Evolutionary conservation across 2,329 filamentous ascomycete genomes (phyloP), one percentile per base, ranked within the genome.

Genomic region (Cercospora zeina): DNA sequence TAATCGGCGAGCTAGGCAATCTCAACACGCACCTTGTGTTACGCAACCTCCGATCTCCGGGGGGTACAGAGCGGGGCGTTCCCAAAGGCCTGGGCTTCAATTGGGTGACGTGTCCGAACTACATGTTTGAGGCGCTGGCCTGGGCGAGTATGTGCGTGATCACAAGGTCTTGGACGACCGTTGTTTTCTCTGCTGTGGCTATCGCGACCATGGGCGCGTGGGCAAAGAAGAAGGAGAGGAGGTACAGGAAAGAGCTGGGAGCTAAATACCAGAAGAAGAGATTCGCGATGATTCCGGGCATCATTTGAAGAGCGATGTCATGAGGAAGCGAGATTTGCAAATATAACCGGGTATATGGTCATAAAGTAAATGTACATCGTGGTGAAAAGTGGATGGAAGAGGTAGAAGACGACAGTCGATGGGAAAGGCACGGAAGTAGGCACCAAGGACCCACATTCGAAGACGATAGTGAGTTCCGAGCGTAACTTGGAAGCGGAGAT

Each of bases 191-290:
- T 64, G 75, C 82, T 24, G 82, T 91, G 56, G 91, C 91, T 34
- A 84, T 82, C 14, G 82, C 79, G 24, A 91, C 93, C 78, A 97
- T 99, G 95, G 86, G 84, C 61, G 76, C 81, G 57, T 99, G 95
- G 95, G 93, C 89, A 39, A 85, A 85, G 78, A 93, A 91, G 82
- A 97, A 97, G 84, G 95, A 99, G 83, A 85, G 82, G 73, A 87
- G 90, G 61, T 95, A 97, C 76, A 87, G 95, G 71, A 89, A 89
- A 77, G 90, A 96, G 76, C 96, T 97, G 77, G 90, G 90, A 42
- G 89, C 93, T 75, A 90, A 88, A 78, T 99, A 99, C 80, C 93
- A 93, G 87, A 93, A 89, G 82, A 97, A 99, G 90, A 86, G 86
- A 72, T 93, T 83, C 73, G 87, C 85, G 63, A 89, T 96, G 78